Evolutionary conservation across 441 rosid genomes (phyloP).

Genomic region (Pelargonium myrrhifolium): DNA sequence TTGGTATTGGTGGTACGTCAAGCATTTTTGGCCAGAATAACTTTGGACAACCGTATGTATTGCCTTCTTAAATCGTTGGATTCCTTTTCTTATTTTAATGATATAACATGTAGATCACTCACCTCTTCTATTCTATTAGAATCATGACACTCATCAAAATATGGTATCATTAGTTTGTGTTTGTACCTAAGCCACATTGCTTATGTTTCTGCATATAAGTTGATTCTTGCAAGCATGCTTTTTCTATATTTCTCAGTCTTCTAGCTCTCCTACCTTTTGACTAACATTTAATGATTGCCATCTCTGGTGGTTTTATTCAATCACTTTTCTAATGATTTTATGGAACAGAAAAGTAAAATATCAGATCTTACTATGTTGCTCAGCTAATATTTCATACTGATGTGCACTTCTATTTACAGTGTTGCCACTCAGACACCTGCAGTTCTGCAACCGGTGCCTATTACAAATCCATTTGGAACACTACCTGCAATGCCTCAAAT

Average conservation of each 20-base stretch:
- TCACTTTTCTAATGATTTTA: not conserved
- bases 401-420: conserved; percentile 31
- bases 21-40: conserved; percentile 47
- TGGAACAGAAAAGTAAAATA: not conserved
- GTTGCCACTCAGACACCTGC: conserved; percentile 37
- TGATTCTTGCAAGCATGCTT: not conserved
- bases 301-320: not conserved
- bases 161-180: not conserved
- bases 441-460: conserved; percentile 45
- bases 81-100: not conserved
- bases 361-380: not conserved
- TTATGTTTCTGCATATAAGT: not conserved
- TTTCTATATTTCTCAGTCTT: not conserved
- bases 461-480: conserved; percentile 78
- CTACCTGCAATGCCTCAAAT: conserved; percentile 92
- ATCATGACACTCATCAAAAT: not conserved
- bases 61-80: conserved; percentile 1
- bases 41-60: conserved; percentile 51
- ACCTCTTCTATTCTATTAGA: not conserved
- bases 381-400: conserved; percentile 2
- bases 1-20: conserved; percentile 24
- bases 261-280: not conserved
- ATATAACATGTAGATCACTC: not conserved
- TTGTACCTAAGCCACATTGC: not conserved
- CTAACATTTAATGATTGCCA: not conserved